Base-by-base conservation (phyloP, 192 early-diverging fungal genomes). In the Backusella tarrabulga region DNA sequence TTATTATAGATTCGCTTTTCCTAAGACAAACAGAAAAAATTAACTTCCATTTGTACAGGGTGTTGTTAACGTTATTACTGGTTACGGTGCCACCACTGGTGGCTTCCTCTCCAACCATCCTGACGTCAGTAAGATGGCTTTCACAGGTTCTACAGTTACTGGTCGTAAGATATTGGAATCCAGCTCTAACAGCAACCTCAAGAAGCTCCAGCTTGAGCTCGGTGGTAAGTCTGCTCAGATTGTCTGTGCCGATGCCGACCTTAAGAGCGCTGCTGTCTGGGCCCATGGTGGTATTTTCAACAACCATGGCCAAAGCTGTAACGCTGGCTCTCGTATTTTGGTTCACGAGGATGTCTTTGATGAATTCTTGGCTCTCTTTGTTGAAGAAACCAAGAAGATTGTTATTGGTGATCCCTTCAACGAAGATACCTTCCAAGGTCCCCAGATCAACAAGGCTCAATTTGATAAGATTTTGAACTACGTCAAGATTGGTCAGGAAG, bases 31-130 rank as follows among this genome's bases (percentile, higher is more conserved):
- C 3, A 50, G 6, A 50, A 63, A 63, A 63, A 23, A 11, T 29
- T 63, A 26, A 29, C 4, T 2, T 9, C 23, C 14, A 35, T 70
- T 54, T 6, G 17, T 50, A 6, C 35, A 84, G 52, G 93, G 95
- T 60, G 95, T 97, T 36, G 90, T 94, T 63, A 97, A 95, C 79
- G 86, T 97, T 80, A 81, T 95, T 23, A 91, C 94, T 83, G 95
- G 95, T 60, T 85, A 80, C n/a, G 94, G 94, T 40, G 73, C 71
- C 19, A 74, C 67, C 9, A 90, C 89, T 21, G 92, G 92, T 41
- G 79, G 71, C 67, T 77, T 84, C 11, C 85, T 92, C 15, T 85
- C 88, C 40, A 72, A 78, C 68, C 90, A 92, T 76, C 54, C 60
- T 29, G 81, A 86, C 71, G 87, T 92, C 35, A 76, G 76, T 2